These are phyloP conservation scores for Paraconiothyrium sp. DNA, from an alignment of 2,329 filamentous ascomycete species.

Conservation along the genomic window DNA sequence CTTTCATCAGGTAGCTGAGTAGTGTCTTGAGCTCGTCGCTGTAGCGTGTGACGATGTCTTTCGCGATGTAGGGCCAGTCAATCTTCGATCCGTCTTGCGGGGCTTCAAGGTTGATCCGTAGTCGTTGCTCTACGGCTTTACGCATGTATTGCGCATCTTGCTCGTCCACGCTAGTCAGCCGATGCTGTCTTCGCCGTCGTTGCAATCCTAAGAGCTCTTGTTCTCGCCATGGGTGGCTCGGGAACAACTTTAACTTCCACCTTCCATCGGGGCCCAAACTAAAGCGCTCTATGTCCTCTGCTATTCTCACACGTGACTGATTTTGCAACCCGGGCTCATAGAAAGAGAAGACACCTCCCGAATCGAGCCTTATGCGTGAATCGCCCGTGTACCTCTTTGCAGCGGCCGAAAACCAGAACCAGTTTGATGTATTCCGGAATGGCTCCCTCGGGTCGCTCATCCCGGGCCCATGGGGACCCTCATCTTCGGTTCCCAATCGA, in stretches of 20 bases:
- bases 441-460: slow-evolving; percentile 28
- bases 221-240: neutral
- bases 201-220: neutral
- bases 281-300: slow-evolving; percentile 47
- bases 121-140: slow-evolving; percentile 23
- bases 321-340: slow-evolving; percentile 52
- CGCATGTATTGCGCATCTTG: slow-evolving; percentile 34
- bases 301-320: slow-evolving; percentile 42
- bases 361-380: slow-evolving; percentile 51
- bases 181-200: slow-evolving; percentile 29
- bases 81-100: neutral
- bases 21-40: slow-evolving; percentile 45
- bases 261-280: slow-evolving; percentile 56
- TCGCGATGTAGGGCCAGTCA: slow-evolving; percentile 56
- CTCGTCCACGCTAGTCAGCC: slow-evolving; percentile 27
- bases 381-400: slow-evolving; percentile 59
- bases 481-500: slow-evolving; percentile 18
- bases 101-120: slow-evolving; percentile 22
- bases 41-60: slow-evolving; percentile 56
- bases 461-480: slow-evolving; percentile 29
- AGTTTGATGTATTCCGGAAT: slow-evolving; percentile 21
- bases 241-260: slow-evolving; percentile 45
- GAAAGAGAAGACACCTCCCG: slow-evolving; percentile 58
- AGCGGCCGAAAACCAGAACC: slow-evolving; percentile 56
- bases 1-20: slow-evolving; percentile 29